Evolutionary conservation across 2,329 filamentous ascomycete species (phyloP), one percentile per base, ranked within the genome.

Genomic region (Drechslerella dactyloides): DNA sequence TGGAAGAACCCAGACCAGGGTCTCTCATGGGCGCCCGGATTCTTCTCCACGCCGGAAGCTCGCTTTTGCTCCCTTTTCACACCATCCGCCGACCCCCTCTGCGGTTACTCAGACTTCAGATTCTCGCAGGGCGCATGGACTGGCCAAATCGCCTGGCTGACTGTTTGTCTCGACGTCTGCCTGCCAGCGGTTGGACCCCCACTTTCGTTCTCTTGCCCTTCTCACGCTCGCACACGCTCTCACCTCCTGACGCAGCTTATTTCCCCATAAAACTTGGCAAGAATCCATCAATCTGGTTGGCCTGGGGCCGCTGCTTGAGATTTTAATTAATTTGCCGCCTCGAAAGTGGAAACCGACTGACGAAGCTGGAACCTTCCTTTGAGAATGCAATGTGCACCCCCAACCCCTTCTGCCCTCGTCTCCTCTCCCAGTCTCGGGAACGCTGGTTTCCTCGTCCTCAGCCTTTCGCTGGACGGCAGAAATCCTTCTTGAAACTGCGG

Each of bases 221-320:
- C 61, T 40, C 63, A 59, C 24, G 7, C 62, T 48, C 62, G 46
- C 53, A 37, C 37, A 11, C 51, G 33, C 42, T 33, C 30, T 61
- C 42, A 46, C 37, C 48, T 53, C 50, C 46, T 54, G 63, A 62
- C 42, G 64, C 53, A 55, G 52, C 19, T 69, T 69, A 69, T 69
- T 72, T 72, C 68, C 68, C 68, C 68, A 72, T 72, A 72, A 65
- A 65, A 72, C 68, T 72, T 72, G 68, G 68, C 68, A 65, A 27
- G 68, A 61, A 65, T 72, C 68, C 68, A 65, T 65, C 55, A 61
- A 65, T 72, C 55, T 72, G 68, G 68, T 72, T 72, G 68, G 68
- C 59, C 60, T 65, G 60, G 68, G 63, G 68, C 37, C 21, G 44
- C 55, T 21, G 44, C 44, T 48, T 11, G 19, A 48, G 6, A 23